phyloP scores from a whole-genome alignment of 139 green algal species.

The Coccomyxa sp. region DNA sequence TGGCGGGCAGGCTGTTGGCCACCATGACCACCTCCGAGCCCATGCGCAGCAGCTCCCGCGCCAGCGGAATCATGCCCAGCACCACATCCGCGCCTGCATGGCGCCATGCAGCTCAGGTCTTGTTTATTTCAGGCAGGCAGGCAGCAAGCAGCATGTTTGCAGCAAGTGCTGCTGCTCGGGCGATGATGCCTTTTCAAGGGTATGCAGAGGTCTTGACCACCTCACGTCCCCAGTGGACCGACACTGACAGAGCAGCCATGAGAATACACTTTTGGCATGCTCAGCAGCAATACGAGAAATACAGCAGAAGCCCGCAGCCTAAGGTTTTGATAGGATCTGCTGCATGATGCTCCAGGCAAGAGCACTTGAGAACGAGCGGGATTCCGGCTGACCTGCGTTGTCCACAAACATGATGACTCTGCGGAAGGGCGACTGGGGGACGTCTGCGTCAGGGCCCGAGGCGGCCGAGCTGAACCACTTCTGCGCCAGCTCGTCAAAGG shows the following conservation, averaged over 20 bases:
- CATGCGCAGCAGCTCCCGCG: constrained; percentile 82
- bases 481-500: constrained; percentile 57
- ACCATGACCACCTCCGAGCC: constrained; percentile 89
- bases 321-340: too few relatives aligned
- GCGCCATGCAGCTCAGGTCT: too few relatives aligned
- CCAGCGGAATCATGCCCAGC: constrained; percentile 94
- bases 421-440: constrained; percentile 40
- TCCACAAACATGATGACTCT: constrained; percentile 95
- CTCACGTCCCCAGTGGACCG: too few relatives aligned
- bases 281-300: not conserved
- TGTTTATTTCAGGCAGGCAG: too few relatives aligned
- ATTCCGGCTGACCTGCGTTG: constrained; percentile 54
- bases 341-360: too few relatives aligned
- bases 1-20: constrained; percentile 89
- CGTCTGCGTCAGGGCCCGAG: not conserved
- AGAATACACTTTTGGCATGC: too few relatives aligned
- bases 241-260: too few relatives aligned
- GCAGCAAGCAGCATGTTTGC: too few relatives aligned
- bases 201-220: too few relatives aligned
- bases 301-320: too few relatives aligned
- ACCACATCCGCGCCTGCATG: constrained; percentile 89
- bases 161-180: too few relatives aligned
- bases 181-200: too few relatives aligned
- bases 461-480: constrained; percentile 12
- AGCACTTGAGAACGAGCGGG: not conserved